A percentile compares a stretch with the other conserved stretches of the same genome.
Evolutionary conservation across 805 yeast genomes (phyloP).

Genomic region (Kregervanrija fluxuum): DNA sequence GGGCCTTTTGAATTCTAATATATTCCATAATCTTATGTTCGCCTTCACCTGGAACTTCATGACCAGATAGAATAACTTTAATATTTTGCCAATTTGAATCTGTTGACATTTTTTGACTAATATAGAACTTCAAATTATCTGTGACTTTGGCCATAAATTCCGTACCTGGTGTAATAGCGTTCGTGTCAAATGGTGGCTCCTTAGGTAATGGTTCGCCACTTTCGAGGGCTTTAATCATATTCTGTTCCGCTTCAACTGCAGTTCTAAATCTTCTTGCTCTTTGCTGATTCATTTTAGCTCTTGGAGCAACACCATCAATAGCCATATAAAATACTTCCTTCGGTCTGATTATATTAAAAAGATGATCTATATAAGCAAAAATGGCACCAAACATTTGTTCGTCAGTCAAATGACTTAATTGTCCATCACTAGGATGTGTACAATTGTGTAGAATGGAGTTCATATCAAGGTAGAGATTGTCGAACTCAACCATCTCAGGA

Average conservation of each 20-base stretch:
- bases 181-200: conserved; percentile 84
- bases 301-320: conserved; percentile 97
- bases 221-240: conserved; percentile 62
- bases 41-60: conserved; percentile 98
- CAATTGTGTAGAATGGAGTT: conserved; percentile 92
- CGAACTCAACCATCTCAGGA: conserved; percentile 84
- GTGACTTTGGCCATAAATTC: conserved; percentile 92
- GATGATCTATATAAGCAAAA: conserved; percentile 88
- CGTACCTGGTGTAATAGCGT: conserved; percentile 94
- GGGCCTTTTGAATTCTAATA: conserved; percentile 73
- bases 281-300: conserved; percentile 98
- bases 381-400: conserved; percentile 91
- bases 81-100: conserved; percentile 83
- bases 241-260: conserved; percentile 86
- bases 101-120: conserved; percentile 78
- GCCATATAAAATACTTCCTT: conserved; percentile 89
- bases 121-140: conserved; percentile 72
- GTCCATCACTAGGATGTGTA: conserved; percentile 73
- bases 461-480: conserved; percentile 93
- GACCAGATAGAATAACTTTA: conserved; percentile 77
- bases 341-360: conserved; percentile 83
- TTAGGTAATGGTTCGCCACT: conserved; percentile 72
- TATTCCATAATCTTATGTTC: conserved; percentile 96
- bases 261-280: conserved; percentile 92
- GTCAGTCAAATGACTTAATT: conserved; percentile 64